phyloP scores from a whole-genome alignment of 306 rosid genomes.

The Rosa lucieae region DNA sequence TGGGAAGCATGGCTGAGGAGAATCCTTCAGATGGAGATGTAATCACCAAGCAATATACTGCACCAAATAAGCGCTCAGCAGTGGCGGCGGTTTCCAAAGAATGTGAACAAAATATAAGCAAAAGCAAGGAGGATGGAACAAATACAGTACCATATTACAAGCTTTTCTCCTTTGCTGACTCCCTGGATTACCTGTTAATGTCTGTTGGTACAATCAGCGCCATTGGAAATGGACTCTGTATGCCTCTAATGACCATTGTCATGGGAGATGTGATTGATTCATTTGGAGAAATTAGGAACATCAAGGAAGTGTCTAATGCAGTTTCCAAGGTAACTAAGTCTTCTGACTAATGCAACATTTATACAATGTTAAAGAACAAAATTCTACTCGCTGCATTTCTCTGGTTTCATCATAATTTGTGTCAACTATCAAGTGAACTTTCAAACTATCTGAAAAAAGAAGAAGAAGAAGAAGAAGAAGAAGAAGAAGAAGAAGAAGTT shows the following conservation, averaged over 20 bases:
- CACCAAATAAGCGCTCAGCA: constrained; percentile 27
- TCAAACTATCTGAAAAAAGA: background rate
- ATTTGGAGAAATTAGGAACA: constrained; percentile 48
- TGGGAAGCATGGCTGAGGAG: constrained; percentile 35
- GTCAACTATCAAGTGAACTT: background rate
- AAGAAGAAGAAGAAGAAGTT: background rate
- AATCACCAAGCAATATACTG: constrained; percentile 23
- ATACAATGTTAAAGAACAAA: background rate
- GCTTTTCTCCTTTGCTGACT: constrained; percentile 84
- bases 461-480: background rate
- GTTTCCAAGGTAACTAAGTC: constrained; percentile 50
- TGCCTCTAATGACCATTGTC: constrained; percentile 62
- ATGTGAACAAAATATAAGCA: constrained; percentile 30
- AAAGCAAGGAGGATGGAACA: constrained; percentile 31
- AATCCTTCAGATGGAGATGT: constrained; percentile 29
- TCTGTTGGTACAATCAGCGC: constrained; percentile 61
- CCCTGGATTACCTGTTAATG: constrained; percentile 61
- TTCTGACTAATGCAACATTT: background rate
- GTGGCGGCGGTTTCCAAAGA: constrained; percentile 19
- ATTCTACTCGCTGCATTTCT: background rate
- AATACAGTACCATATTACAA: constrained; percentile 61
- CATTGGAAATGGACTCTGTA: constrained; percentile 53
- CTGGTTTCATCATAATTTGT: background rate
- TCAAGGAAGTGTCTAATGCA: constrained; percentile 38
- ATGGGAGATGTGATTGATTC: constrained; percentile 62